These are phyloP conservation scores for Sporothrix pseudoabietina DNA, from an alignment of 2,329 filamentous ascomycete species.

Conservation along the genomic window DNA sequence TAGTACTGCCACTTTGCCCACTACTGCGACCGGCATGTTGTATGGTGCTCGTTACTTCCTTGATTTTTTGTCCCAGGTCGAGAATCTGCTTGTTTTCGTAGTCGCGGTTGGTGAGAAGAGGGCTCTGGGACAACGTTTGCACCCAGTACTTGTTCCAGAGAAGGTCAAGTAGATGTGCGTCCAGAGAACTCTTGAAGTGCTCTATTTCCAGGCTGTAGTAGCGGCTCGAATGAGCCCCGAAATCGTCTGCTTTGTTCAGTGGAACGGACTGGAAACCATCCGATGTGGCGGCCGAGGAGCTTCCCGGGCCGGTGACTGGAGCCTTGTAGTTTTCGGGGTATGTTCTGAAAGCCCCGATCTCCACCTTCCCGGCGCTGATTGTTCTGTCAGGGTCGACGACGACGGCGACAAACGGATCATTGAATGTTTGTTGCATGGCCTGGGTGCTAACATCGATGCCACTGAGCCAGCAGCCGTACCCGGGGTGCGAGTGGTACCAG, in stretches of 20 bases:
- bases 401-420: conserved; percentile 91
- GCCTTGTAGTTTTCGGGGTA: conserved; percentile 75
- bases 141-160: conserved; percentile 99
- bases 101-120: conserved; percentile 87
- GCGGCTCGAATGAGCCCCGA: conserved; percentile 84
- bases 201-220: conserved; percentile 93
- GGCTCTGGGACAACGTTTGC: conserved; percentile 87
- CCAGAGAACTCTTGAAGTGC: conserved; percentile 91
- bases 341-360: conserved; percentile 95
- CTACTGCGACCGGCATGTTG: conserved; percentile 41
- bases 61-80: conserved; percentile 82
- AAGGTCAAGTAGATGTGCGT: conserved; percentile 80
- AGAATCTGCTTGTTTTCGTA: conserved; percentile 90
- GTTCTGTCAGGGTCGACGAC: conserved; percentile 97
- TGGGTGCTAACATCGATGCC: conserved; percentile 95
- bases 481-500: conserved; percentile 98
- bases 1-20: conserved; percentile 35
- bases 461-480: conserved; percentile 96
- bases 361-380: conserved; percentile 90
- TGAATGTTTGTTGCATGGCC: conserved; percentile 77
- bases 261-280: conserved; percentile 78
- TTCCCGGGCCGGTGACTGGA: conserved; percentile 26
- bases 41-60: conserved; percentile 57
- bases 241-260: conserved; percentile 91
- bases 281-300: conserved; percentile 44